Conservation (phyloP, 2,329 filamentous ascomycete species). For the Colletotrichum musae region DNA sequence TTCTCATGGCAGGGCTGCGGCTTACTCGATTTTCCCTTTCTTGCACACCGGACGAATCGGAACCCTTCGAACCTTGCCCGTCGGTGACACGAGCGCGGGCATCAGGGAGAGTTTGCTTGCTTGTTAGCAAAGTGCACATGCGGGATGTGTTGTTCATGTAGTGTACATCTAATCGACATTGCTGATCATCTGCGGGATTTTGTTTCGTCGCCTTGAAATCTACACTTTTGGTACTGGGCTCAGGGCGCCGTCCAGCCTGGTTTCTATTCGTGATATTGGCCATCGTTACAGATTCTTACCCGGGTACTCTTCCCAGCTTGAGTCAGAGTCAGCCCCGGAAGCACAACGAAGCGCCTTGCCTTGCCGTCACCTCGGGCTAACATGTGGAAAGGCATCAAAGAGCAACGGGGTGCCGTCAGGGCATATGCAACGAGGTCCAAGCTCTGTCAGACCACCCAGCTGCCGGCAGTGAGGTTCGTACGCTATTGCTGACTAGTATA, state of each 20-base stretch:
- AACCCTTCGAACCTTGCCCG: conserved; percentile 5
- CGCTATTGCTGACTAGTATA: too few relatives aligned
- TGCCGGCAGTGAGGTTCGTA: too few relatives aligned
- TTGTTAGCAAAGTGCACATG: too few relatives aligned
- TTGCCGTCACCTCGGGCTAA: too few relatives aligned
- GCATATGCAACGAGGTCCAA: conserved; percentile 22
- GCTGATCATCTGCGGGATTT: too few relatives aligned
- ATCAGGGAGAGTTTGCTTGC: background rate
- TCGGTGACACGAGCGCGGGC: conserved; percentile 12
- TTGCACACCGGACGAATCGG: conserved; percentile 31
- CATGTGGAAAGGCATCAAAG: conserved; percentile 27
- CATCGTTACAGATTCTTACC: background rate
- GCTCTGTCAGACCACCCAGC: conserved; percentile 7
- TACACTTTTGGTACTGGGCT: background rate
- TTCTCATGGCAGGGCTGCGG: conserved; percentile 14
- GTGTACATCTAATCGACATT: too few relatives aligned
- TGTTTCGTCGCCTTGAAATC: too few relatives aligned
- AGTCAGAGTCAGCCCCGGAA: background rate
- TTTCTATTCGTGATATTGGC: background rate
- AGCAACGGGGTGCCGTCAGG: conserved; percentile 14
- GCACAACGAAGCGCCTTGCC: background rate
- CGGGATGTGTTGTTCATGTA: too few relatives aligned
- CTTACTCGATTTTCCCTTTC: background rate
- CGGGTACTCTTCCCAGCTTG: background rate
- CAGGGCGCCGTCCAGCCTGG: conserved; percentile 1